phyloP scores from a whole-genome alignment of 805 yeast genomes.

The Schizosaccharomyces osmophilus region DNA sequence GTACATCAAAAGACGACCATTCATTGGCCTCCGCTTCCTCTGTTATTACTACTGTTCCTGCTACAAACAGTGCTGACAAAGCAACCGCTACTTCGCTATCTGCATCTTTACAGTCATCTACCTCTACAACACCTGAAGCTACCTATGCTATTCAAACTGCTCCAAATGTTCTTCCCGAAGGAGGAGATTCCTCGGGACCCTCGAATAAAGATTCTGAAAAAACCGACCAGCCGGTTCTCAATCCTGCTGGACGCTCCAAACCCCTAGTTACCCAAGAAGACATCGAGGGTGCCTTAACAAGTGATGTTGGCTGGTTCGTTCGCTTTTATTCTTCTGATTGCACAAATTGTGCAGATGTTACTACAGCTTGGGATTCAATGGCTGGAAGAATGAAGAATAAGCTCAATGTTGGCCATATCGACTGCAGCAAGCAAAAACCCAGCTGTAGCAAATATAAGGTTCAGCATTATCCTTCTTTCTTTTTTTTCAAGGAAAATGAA shows the following conservation, averaged over 20 bases:
- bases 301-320: constrained; percentile 18
- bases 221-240: constrained; percentile 4
- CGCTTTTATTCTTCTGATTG: constrained; percentile 20
- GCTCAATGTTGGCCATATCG: constrained; percentile 18
- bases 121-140: constrained; percentile 3
- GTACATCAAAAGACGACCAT: background rate
- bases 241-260: constrained; percentile 16
- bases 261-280: constrained; percentile 12
- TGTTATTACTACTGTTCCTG: background rate
- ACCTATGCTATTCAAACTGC: constrained; percentile 4
- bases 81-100: background rate
- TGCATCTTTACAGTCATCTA: constrained; percentile 3
- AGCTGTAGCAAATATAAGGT: constrained; percentile 16
- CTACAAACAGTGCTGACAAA: background rate
- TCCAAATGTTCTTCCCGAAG: background rate
- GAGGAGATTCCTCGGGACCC: background rate
- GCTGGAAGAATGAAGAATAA: constrained; percentile 13
- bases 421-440: constrained; percentile 15
- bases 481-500: constrained; percentile 11
- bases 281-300: constrained; percentile 10
- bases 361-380: constrained; percentile 16
- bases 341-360: constrained; percentile 17
- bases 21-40: background rate
- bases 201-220: constrained; percentile 1
- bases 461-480: constrained; percentile 11